Evolutionary conservation across 208 protist species (phyloP), one percentile per base, ranked within the genome.

Genomic region (Angomonas deanei): DNA sequence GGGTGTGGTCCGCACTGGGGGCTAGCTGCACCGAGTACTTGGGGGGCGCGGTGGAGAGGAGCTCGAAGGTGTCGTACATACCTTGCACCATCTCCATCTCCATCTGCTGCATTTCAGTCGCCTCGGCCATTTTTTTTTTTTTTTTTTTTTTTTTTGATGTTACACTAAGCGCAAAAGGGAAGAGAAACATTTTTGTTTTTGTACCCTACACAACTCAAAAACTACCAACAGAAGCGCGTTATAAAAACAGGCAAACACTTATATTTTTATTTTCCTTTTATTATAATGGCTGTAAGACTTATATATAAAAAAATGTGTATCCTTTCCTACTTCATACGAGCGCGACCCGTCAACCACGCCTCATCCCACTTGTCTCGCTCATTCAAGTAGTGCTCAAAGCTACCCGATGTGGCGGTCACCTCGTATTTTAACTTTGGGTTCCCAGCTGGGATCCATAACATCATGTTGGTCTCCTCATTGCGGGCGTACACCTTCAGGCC

Each of bases 311-410:
- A 8, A 53, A 8, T n/a, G 8, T 53, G 23, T 26, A 53, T 24
- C 11, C 28, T n/a, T 28, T 4, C 28, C 75, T 84, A 96, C 62
- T 93, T 93, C 70, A 96, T 88, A 53, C 84, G 83, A 23, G 90
- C 87, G 34, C 86, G 78, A 8, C 90, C 90, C n/a, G 90, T 96
- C 33, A 96, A 38, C 84, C 87, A 96, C 17, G 87, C 86, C 76
- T 96, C 90, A 63, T 96, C 90, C 87, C 90, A 96, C 70, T 93
- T 93, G 60, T 92, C 88, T 0, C 86, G 86, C 60, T 96, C 90
- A 55, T 93, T 75, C 13, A 96, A 67, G 54, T 93, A 96, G 52
- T 96, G 90, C 75, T 93, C 80, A 62, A 96, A 93, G 69, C 82
- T 91, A 39, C 90, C 90, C 28, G 79, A 81, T 0, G 90, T 76